Evolutionary conservation across 2,329 filamentous ascomycete species (phyloP).

Genomic region (Chaetomium sp.): DNA sequence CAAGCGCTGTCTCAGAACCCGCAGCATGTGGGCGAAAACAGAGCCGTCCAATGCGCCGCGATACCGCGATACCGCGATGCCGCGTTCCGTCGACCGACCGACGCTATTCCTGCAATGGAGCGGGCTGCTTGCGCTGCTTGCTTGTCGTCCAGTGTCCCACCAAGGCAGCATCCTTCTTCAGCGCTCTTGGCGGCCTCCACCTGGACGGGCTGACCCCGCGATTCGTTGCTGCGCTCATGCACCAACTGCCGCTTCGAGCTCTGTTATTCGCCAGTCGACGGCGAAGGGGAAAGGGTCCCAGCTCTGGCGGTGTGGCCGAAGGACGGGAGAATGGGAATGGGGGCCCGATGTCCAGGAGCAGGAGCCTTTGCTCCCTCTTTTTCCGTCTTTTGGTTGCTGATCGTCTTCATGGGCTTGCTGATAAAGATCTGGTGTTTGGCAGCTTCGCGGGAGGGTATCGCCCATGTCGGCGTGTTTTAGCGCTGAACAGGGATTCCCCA

Average conservation of each 20-base stretch:
- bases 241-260: conserved; percentile 4
- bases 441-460: neutral
- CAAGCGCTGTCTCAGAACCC: conserved; percentile 6
- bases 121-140: neutral
- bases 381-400: neutral
- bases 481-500: conserved; percentile 14
- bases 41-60: conserved; percentile 1
- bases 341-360: neutral
- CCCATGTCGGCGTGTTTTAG: conserved; percentile 4
- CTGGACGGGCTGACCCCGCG: conserved; percentile 14
- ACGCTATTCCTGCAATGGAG: conserved; percentile 5
- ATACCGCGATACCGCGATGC: neutral
- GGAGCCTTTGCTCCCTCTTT: neutral
- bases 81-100: conserved; percentile 7
- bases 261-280: conserved; percentile 12
- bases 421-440: neutral
- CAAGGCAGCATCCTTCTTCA: conserved; percentile 9
- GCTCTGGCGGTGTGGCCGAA: conserved; percentile 13
- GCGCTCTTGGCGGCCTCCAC: conserved; percentile 15
- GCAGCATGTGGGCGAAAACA: conserved; percentile 5
- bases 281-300: neutral
- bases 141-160: neutral
- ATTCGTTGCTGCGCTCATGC: conserved; percentile 11
- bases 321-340: neutral
- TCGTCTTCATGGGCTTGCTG: too few relatives aligned